Percentiles rank a stretch among this genome's conserved stretches.
Evolutionary conservation across 176 grass and related monocot genomes (phyloP).

Genomic region (maize (Zea mays)): DNA sequence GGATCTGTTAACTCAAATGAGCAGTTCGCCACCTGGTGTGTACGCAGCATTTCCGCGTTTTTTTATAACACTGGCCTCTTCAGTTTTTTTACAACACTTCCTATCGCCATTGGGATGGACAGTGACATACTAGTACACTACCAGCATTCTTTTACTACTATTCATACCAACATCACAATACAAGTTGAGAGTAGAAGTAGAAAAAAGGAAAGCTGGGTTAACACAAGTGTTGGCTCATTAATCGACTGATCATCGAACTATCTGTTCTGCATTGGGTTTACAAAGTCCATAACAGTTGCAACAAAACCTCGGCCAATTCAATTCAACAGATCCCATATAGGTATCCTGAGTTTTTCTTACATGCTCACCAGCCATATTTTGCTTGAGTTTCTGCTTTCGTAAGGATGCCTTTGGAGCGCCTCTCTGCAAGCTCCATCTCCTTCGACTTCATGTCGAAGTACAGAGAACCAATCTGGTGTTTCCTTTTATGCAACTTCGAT

Average conservation of each 20-base stretch:
- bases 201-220: not conserved
- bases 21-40: too few species aligned
- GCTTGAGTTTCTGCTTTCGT: slow-evolving; percentile 94
- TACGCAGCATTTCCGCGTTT: too few species aligned
- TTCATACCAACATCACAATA: not conserved
- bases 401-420: slow-evolving; percentile 82
- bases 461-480: slow-evolving; percentile 90
- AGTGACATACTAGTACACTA: too few species aligned
- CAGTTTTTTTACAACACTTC: too few species aligned
- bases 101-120: not conserved
- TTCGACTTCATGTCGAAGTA: slow-evolving; percentile 84
- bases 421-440: slow-evolving; percentile 89
- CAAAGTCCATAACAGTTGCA: not conserved
- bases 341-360: not conserved
- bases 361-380: slow-evolving; percentile 90
- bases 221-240: not conserved
- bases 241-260: not conserved
- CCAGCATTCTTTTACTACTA: not conserved
- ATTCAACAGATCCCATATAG: not conserved
- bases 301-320: not conserved
- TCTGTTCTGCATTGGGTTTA: slow-evolving; percentile 4
- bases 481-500: slow-evolving; percentile 88
- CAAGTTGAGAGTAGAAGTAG: not conserved
- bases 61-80: too few species aligned
- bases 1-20: too few species aligned